phyloP scores from a whole-genome alignment of 1,284 basidiomycete species.

The Jaminaea rosea region DNA sequence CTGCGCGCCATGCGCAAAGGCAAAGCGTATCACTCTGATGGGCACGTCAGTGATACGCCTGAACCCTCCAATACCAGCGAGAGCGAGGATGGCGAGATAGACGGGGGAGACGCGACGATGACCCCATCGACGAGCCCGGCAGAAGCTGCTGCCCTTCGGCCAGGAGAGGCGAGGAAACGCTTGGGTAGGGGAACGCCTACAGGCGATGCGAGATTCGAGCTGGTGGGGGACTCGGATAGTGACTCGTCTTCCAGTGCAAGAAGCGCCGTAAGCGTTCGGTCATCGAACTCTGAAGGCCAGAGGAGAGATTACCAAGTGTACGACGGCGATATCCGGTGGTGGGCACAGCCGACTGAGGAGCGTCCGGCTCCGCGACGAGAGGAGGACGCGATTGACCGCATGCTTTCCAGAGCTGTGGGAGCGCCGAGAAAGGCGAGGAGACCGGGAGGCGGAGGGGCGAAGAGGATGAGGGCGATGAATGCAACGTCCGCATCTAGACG shows the following conservation, averaged over 20 bases:
- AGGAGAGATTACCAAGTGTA: conserved; percentile 1
- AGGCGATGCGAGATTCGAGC: conserved; percentile 6
- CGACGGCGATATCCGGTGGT: background rate
- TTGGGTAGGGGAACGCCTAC: no score
- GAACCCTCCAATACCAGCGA: background rate
- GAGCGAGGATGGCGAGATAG: background rate
- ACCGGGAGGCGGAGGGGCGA: no score
- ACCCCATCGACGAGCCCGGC: conserved; percentile 1
- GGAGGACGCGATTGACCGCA: conserved; percentile 31
- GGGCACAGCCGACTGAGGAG: background rate
- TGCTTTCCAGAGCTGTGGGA: conserved; percentile 24
- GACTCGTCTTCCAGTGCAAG: no score
- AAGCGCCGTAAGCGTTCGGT: no score
- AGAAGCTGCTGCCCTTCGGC: conserved; percentile 6
- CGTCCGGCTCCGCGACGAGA: conserved; percentile 2
- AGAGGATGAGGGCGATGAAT: no score
- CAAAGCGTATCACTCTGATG: conserved; percentile 35
- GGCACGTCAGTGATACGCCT: conserved; percentile 19
- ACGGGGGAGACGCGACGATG: conserved; percentile 3
- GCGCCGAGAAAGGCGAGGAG: conserved; percentile 5
- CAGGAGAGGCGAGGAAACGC: conserved; percentile 8
- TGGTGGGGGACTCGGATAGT: conserved; percentile 7
- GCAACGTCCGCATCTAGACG: no score
- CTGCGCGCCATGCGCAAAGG: conserved; percentile 37
- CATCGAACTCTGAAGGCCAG: no score